Evolutionary conservation across 306 rosid genomes (phyloP), one percentile per base, ranked within the genome.

Genomic region (Senna siamea): DNA sequence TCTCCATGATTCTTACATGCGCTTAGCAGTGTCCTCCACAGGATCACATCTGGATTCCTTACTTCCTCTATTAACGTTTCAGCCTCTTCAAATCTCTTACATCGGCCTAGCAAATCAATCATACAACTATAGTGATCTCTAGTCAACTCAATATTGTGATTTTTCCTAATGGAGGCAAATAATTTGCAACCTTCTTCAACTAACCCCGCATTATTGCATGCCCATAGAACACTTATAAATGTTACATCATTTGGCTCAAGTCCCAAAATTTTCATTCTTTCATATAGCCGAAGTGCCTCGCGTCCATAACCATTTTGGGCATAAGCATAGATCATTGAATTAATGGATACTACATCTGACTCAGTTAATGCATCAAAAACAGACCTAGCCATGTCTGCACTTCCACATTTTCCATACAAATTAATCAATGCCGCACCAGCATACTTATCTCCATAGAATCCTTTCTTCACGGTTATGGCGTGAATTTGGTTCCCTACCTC

Each of bases 351-450:
- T 73, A 86, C 41, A 66, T 90, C 89, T 65, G 50, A 41, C 43
- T 85, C 83, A 34, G 65, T 71, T 61, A 85, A 66, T 10, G 28
- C 69, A 30, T 78, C 79, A 78, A 81, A 85, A 74, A 81, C 83
- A 60, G 74, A 89, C 79, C 89, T 85, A 57, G 92, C 92, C 85
- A 74, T 81, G 30, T 76, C 83, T 54, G 74, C 22, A 80, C 47
- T 73, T 80, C 96, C 96, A 46, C 92, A 89, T 85, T 89, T 89
- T 54, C 96, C 96, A 69, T 87, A 85, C 82, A 89, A 70, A 73
- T 78, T 80, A 62, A 89, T 79, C 50, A 87, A 79, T 67, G 96
- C 87, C 32, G 90, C 83, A 56, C 90, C 87, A 2, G 76, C 85
- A 82, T 84, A 87, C 73, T 70, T 74, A 47, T 85, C 79, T 73